Percentiles rank a stretch among this genome's conserved stretches.
Evolutionary conservation across 352 stramenopile species (phyloP).

Genomic region (Phytopythium vexans): DNA sequence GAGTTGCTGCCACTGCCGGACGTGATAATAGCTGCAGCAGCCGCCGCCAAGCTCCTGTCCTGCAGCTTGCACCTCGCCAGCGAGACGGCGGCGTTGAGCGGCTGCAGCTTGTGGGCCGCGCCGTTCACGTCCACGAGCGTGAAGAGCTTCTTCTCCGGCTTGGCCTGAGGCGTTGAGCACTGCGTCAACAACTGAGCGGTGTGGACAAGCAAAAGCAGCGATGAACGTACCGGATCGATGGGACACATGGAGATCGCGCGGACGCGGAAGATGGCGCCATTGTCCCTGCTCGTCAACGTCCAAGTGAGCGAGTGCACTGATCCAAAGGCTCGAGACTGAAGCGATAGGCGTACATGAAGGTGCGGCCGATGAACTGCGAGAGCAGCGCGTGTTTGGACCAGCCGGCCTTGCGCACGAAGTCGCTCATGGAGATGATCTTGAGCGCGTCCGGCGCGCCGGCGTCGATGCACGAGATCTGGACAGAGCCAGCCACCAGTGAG

Average conservation of each 20-base stretch:
- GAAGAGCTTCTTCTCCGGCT: conserved; percentile 54
- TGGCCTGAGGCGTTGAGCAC: conserved; percentile 23
- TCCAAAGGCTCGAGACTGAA: background rate
- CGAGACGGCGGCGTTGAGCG: conserved; percentile 53
- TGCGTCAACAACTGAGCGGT: background rate
- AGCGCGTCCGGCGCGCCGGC: conserved; percentile 31
- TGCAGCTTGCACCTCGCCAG: conserved; percentile 44
- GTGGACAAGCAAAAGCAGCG: background rate
- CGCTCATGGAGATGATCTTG: conserved; percentile 65
- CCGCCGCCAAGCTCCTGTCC: conserved; percentile 10
- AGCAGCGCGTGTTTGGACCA: conserved; percentile 72
- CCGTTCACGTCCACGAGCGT: conserved; percentile 51
- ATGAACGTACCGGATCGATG: conserved; percentile 33
- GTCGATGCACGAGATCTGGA: conserved; percentile 68
- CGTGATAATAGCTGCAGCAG: background rate
- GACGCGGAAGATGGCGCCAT: conserved; percentile 41
- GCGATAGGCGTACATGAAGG: conserved; percentile 42
- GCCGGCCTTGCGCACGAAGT: conserved; percentile 69
- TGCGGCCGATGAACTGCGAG: conserved; percentile 67
- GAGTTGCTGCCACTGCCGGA: too few relatives aligned
- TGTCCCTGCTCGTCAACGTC: conserved; percentile 24
- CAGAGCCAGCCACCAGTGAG: conserved; percentile 1
- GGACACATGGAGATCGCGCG: conserved; percentile 40
- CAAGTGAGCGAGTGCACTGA: background rate
- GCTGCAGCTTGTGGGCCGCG: conserved; percentile 36